Base-by-base conservation (phyloP, 352 stramenopile genomes). In the Phytophthora agathidicida region DNA sequence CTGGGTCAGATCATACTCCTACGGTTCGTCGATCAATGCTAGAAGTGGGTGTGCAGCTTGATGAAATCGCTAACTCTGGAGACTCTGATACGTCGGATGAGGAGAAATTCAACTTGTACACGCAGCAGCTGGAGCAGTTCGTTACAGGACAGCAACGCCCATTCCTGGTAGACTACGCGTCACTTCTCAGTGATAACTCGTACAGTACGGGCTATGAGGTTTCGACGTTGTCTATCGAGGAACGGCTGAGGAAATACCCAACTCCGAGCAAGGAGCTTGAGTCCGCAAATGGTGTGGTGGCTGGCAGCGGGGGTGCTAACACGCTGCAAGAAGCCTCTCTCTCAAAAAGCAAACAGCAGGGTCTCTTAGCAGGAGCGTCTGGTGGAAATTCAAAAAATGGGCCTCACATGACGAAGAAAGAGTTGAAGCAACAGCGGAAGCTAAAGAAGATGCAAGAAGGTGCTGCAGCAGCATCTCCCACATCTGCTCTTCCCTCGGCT, bases 151-250 rank as follows among this genome's bases (percentile, higher is more conserved):
- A 91, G 45, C 85, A 94, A 43, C 79, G 83, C n/a, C 85, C 85
- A 26, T 94, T 96, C 46, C 47, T 96, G 36, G 47, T 96, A 9
- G 77, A 94, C 54, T 92, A 91, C 43, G 55, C 78, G 5, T 72
- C 75, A 30, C 71, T 91, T 14, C 54, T 96, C 5, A 78, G 61
- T 42, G 87, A 96, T 44, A 96, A 94, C 39, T 77, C 76, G 22
- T 94, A 81, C 61, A 94, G 81, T 51, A 93, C 82, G 1, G 87
- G 83, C 0, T 96, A 89, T 50, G 67, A 91, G 58, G 65, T 86
- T 1, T 89, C 81, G 3, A 88, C 77, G 1, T 43, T 89, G 1
- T 83, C 83, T 0, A 73, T 92, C 11, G 70, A 77, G 7, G 77
- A 91, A 48, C 72, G 86, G 7, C 57, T 95, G 17, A 77, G 75